Conservation (phyloP, 345 rosid genomes). For the Syzygium oleosum region DNA sequence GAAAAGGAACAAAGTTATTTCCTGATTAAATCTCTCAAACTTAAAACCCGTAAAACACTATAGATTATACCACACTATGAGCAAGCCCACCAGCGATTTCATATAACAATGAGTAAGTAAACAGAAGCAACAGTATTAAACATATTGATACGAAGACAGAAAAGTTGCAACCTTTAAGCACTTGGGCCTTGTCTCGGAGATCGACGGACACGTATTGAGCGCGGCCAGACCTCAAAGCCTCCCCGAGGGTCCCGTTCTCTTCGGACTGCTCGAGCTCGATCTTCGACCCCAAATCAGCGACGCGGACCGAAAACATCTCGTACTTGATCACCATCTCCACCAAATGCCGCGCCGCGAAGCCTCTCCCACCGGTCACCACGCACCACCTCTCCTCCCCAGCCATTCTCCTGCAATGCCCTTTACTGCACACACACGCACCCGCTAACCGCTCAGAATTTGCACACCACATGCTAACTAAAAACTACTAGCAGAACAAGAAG, state of each 20-base stretch:
- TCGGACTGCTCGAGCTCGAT: constrained; percentile 49
- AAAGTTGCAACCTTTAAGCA: constrained; percentile 41
- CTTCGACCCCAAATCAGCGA: constrained; percentile 60
- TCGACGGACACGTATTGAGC: constrained; percentile 51
- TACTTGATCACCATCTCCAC: constrained; percentile 66
- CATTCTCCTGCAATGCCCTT: not conserved
- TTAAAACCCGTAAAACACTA: not conserved
- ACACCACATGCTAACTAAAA: not conserved
- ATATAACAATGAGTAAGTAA: not conserved
- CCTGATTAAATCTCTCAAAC: not conserved
- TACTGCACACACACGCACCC: not conserved
- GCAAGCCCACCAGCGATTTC: not conserved
- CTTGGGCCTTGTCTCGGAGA: constrained; percentile 73
- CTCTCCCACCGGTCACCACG: constrained; percentile 90
- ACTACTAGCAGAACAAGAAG: not conserved
- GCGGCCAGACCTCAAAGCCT: constrained; percentile 61
- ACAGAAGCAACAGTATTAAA: not conserved
- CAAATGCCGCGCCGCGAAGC: constrained; percentile 81
- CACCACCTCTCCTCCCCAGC: constrained; percentile 56
- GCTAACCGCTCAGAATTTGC: not conserved
- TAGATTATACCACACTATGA: not conserved
- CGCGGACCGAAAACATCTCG: constrained; percentile 47
- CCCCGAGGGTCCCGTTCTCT: constrained; percentile 53
- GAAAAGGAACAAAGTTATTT: not conserved
- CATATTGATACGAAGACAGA: not conserved